A percentile compares a stretch with the other conserved stretches of the same genome.
Evolutionary conservation across 2,329 filamentous ascomycete species (phyloP).

Genomic region (Xylariaceae sp.): DNA sequence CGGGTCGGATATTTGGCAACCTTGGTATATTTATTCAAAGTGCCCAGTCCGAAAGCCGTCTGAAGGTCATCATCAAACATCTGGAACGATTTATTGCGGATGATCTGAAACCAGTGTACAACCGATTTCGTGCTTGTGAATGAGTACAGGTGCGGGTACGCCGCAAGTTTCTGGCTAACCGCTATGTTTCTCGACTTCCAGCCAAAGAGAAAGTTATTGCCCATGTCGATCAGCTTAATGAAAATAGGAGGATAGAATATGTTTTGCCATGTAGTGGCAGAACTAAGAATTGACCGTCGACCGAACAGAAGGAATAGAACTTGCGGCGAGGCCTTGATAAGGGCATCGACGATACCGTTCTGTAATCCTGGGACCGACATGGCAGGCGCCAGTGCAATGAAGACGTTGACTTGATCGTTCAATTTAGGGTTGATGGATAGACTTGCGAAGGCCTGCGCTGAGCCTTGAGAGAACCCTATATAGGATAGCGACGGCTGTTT

Average conservation of each 20-base stretch:
- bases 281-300: constrained; percentile 82
- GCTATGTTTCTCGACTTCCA: constrained; percentile 86
- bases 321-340: constrained; percentile 89
- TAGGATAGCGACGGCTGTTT: constrained; percentile 83
- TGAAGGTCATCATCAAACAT: constrained; percentile 97
- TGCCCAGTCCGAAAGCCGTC: constrained; percentile 65
- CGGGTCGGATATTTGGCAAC: constrained; percentile 93
- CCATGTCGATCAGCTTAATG: constrained; percentile 77
- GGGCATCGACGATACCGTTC: constrained; percentile 84
- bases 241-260: constrained; percentile 94
- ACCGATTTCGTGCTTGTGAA: constrained; percentile 96
- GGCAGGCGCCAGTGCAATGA: constrained; percentile 90
- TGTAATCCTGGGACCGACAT: constrained; percentile 92
- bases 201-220: constrained; percentile 78
- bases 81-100: constrained; percentile 91
- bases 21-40: constrained; percentile 82
- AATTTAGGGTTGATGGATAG: constrained; percentile 87
- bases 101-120: constrained; percentile 99
- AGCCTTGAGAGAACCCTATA: constrained; percentile 95
- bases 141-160: constrained; percentile 93
- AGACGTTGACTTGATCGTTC: constrained; percentile 91
- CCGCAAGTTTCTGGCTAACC: constrained; percentile 83
- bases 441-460: constrained; percentile 91
- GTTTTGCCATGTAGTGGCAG: constrained; percentile 95
- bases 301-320: constrained; percentile 92